Base-by-base conservation (phyloP, 176 grass and related monocot species). In the Hyparrhenia diplandra region DNA sequence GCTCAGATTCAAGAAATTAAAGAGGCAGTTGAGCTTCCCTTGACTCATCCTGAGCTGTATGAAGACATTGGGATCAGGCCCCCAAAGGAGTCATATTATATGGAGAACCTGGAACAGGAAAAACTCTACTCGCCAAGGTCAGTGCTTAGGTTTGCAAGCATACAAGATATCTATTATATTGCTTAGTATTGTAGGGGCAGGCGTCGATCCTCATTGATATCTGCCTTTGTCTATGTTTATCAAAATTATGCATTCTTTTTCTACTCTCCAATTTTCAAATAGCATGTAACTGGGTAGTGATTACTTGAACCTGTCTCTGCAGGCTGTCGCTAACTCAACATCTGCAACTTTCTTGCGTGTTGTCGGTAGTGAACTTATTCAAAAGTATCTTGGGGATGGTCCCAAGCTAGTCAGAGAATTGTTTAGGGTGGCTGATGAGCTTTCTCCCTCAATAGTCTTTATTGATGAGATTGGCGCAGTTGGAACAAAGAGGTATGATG, bases 1-100 rank as follows among this genome's bases (percentile, higher is more conserved):
- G 93, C 93, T 80, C 93, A 96, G 74, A 96, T 96, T 83, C 93
- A 96, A 84, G 93, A 96, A 89, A 96, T 96, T 25, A 96, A 96
- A 79, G 93, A 96, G 67, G 93, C 93, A 39, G 93, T 96, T 60
- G 93, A 96, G 80, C 90, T 96, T 82, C 93, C 93, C 2, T 67
- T 96, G 83, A 96, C 93, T n/a, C 93, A 96, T 78, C 93, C 93
- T 45, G 93, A 96, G 87, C 42, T 96, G 4, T 96, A 96, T 81
- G 93, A 96, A 74, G 93, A 96, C 66, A 96, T 96, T 86, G 93
- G 93, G 67, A 96, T 96, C 32, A 92, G 80, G 85, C 93, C 93
- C 62, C 90, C 29, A 96, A 96, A 83, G 93, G 93, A 59, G 93
- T 96, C 75, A 96, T 96, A 76, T 76, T 96, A 34, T 96, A 96